Base-by-base conservation (phyloP, 352 stramenopile species). In the Phytophthora foliorum region DNA sequence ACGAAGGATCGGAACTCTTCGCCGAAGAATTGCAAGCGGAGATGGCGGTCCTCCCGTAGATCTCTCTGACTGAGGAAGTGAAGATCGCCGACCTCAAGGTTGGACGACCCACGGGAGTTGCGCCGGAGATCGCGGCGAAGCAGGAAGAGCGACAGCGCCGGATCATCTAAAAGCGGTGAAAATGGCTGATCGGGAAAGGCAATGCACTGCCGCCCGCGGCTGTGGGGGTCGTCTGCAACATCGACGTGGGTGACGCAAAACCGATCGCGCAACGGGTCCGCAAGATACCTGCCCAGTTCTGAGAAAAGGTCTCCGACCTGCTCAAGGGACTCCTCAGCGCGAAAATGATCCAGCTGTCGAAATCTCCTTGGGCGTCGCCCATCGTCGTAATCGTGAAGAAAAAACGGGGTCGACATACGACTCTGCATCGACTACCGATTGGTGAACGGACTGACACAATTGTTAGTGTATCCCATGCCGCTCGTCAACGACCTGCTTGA, bases 331-430 rank as follows among this genome's bases (percentile, higher is more conserved):
- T 69, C 1, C 36, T 72, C 2, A 61, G n/a, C 1, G 68, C 57
- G 9, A 31, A 42, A 19, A 56, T 63, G 7, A 55, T 63, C 29
- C 4, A 49, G 16, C 38, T 24, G 0, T 77, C 57, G 0, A 69
- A 16, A 1, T 72, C 52, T 2, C 45, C 62, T 0, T 72, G 57
- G 62, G 57, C 45, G n/a, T n/a, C n/a, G n/a, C n/a, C n/a, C n/a
- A n/a, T 71, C 17, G 60, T 76, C 1, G 29, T 76, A 1, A 60
- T 76, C 31, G 45, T 69, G 25, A 67, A 72, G 54, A 69, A 69
- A 29, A n/a, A 74, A 74, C 48, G 24, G 42, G 1, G 41, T 63
- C 7, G 67, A 74, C 45, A 69, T 69, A 17, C 25, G 53, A 4
- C 31, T 69, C 13, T 69, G 67, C 39, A 74, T 74, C 25, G 67